phyloP scores from a whole-genome alignment of 2,329 filamentous ascomycete species.

The Hypomyces perniciosus region DNA sequence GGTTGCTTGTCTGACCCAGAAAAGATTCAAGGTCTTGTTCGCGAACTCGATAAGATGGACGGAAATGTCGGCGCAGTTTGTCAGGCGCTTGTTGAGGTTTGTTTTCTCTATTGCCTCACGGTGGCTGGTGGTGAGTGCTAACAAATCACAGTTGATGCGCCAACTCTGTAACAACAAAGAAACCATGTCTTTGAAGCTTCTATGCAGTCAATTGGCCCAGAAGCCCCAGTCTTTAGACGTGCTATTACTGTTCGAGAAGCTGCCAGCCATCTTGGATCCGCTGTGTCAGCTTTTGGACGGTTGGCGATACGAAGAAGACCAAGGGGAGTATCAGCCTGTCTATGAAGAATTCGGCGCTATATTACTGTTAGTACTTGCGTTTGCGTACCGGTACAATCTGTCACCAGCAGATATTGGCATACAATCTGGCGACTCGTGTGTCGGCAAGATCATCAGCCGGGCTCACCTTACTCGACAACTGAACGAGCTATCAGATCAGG shows the following conservation, averaged over 20 bases:
- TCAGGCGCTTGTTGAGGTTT: constrained; percentile 66
- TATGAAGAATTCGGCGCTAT: constrained; percentile 83
- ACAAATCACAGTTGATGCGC: constrained; percentile 51
- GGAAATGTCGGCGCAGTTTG: constrained; percentile 86
- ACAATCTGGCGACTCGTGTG: constrained; percentile 55
- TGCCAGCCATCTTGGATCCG: constrained; percentile 63
- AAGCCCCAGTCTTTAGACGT: constrained; percentile 69
- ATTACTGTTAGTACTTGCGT: constrained; percentile 65
- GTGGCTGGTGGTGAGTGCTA: background rate
- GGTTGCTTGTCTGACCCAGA: constrained; percentile 74
- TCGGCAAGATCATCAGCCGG: constrained; percentile 58
- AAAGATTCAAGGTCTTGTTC: constrained; percentile 67
- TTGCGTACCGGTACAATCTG: constrained; percentile 70
- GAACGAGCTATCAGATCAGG: constrained; percentile 57
- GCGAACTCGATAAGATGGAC: constrained; percentile 82
- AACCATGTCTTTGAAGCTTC: constrained; percentile 70
- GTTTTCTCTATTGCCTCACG: constrained; percentile 13
- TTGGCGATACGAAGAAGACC: constrained; percentile 78
- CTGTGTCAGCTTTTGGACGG: constrained; percentile 70
- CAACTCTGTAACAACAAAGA: constrained; percentile 67
- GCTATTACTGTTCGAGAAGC: constrained; percentile 67
- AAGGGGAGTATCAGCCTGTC: constrained; percentile 76
- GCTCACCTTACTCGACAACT: constrained; percentile 51
- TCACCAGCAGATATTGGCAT: constrained; percentile 58
- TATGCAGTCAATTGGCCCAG: constrained; percentile 68